Base-by-base conservation (phyloP, 192 early-diverging fungal species). In the Ambispora gerdemannii region DNA sequence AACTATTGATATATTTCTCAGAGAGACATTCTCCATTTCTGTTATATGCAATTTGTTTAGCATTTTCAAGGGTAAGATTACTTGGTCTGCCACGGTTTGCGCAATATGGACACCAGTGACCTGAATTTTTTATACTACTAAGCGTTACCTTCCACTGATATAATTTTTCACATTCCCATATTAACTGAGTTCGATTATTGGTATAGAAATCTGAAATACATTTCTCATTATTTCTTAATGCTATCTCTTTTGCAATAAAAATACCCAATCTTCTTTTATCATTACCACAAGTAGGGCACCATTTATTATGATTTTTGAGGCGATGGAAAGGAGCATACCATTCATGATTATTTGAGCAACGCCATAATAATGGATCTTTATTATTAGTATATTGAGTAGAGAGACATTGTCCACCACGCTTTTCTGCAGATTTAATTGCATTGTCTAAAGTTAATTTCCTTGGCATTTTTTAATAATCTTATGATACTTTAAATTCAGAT, bases 301-400 rank as follows among this genome's bases (percentile, higher is more conserved):
- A 62, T 33, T 6, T 34, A 24, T 25, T 62, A 8, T 15, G 24
- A 62, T 62, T 62, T 33, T 62, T 62, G 30, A 62, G 4, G 15
- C 27, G 17, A 62, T 25, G 17, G 27, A 62, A 19, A 33, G 30
- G 31, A 36, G 60, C 60, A 62, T 30, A 62, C 60, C 30, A 62
- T 62, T 62, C 60, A 62, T 62, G 32, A 24, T 25, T 25, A 24
- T 62, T 62, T 24, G n/a, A 2, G 27, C 60, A 62, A 24, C 27
- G 17, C 60, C 60, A 62, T 62, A 62, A 62, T 62, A 62, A 62
- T 24, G 60, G 60, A 62, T 13, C 27, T 62, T 33, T 25, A 62
- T 25, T 24, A 62, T 62, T 62, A 62, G 27, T 62, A 62, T 62
- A 62, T 62, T 31, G 60, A 62, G 30, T 62, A 62, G 60, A 62